Base-by-base conservation (phyloP, 352 stramenopile species). In the Phytophthora citrophthora region DNA sequence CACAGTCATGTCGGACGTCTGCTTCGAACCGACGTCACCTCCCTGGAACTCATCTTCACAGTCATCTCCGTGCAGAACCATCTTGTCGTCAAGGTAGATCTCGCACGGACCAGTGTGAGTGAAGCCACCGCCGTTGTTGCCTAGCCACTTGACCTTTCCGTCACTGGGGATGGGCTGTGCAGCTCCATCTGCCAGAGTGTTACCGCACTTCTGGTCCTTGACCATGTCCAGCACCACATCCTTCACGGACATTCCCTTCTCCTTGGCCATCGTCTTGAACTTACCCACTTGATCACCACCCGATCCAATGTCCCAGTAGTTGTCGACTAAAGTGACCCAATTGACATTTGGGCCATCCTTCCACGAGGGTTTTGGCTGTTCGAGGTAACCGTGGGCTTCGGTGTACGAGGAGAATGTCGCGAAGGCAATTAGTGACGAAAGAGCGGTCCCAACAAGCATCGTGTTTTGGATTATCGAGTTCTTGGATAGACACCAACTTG, bases 81-180 rank as follows among this genome's bases (percentile, higher is more conserved):
- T 64, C 11, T 54, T 79, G 60, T 75, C 56, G 36, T 81, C 75
- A 20, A 83, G 31, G 63, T 76, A 85, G 31, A 83, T 59, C 29
- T 85, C 73, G n/a, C 73, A 85, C 4, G 76, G 73, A 8, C 70
- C 64, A 11, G 48, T 44, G 41, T 74, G 69, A 1, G 64, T 67
- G 40, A 81, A 76, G 8, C 68, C 68, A 29, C 69, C 66, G 24
- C 55, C 58, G 10, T 39, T 51, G 23, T 66, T 72, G 27, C 71
- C 70, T 16, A 58, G 46, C 65, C 70, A 78, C 20, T 67, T 45
- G 16, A 53, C 61, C 9, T 55, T 64, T 16, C 58, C 68, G 41
- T 78, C 66, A 11, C 26, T 63, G 11, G 73, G 73, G 20, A 81
- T 58, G 1, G 53, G 36, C 49, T 78, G 56, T 5, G 54, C 12